Evolutionary conservation across 164 flowering plant genomes (phyloP), one percentile per base, ranked within the genome.

Genomic region (Litsea cubeba): DNA sequence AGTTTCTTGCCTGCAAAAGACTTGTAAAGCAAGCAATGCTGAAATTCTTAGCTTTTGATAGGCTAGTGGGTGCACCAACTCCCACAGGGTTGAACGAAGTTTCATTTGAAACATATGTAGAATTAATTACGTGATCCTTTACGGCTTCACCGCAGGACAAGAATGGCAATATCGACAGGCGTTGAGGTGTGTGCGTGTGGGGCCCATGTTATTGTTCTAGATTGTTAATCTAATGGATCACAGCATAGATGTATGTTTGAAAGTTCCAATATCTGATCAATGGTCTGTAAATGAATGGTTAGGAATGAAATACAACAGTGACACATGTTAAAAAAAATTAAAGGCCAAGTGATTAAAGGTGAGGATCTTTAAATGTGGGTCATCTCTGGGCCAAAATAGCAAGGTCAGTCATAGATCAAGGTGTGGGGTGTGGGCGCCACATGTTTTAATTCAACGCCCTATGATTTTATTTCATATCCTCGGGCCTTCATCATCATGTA

Each of bases 41-140:
- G 67, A 72, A 81, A 78, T 57, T 69, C 58, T 67, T 65, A 50
- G 64, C 68, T 68, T 22, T 71, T 66, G 66, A 77, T 78, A 69
- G 77, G 80, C 84, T 50, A 88, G 91, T 84, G 86, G 91, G 87
- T 88, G 84, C 85, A 87, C 84, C 91, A 83, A 88, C 91, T 85
- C 71, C 54, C 25, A 28, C 11, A 75, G 57, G 57, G 74, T 81
- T 82, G 79, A 85, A 80, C 87, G 17, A 79, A 74, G 76, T 83
- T 28, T 12, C 69, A 32, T 66, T 66, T 28, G 69, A 66, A 66
- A 12, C 25, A 66, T 30, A 17, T 17, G n/a, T 11, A 18, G 60
- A 54, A 54, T 17, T 54, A 17, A 54, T 14, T 2, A 17, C 18
- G 60, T 54, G 17, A 54, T 14, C 18, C n/a, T 20, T n/a, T n/a